phyloP scores from a whole-genome alignment of 2,329 filamentous ascomycete species.

The Paracoccidioides lutzii region DNA sequence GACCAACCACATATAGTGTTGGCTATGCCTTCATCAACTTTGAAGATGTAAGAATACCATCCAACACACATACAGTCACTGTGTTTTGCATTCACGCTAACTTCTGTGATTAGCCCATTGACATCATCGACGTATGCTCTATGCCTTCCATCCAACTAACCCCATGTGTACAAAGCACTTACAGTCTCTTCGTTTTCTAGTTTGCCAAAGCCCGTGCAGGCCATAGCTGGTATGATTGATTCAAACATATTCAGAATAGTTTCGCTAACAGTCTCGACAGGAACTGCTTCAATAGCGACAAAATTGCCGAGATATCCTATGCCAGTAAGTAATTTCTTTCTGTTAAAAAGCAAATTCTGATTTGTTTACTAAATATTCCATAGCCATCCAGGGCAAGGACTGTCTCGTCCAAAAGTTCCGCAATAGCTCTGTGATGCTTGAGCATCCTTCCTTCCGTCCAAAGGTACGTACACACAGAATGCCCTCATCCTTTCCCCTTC shows the following conservation, averaged over 20 bases:
- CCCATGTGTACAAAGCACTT: constrained; percentile 15
- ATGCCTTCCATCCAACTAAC: neutral
- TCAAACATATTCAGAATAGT: neutral
- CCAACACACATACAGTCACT: neutral
- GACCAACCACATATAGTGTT: constrained; percentile 44
- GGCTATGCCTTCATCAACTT: constrained; percentile 98
- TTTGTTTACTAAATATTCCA: constrained; percentile 16
- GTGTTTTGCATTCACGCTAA: constrained; percentile 24
- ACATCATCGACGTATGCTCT: constrained; percentile 54
- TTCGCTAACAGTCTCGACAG: constrained; percentile 27
- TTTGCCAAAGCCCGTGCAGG: constrained; percentile 60
- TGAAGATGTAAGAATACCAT: constrained; percentile 47
- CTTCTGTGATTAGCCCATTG: constrained; percentile 42
- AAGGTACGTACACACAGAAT: constrained; percentile 44
- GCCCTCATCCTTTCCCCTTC: neutral
- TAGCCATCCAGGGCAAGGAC: constrained; percentile 83
- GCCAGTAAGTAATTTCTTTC: constrained; percentile 51
- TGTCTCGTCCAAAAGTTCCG: constrained; percentile 89
- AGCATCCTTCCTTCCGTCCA: constrained; percentile 66
- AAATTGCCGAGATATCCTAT: constrained; percentile 82
- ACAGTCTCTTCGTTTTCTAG: constrained; percentile 28
- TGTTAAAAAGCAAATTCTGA: no score
- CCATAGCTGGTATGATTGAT: constrained; percentile 47
- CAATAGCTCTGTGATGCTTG: constrained; percentile 91
- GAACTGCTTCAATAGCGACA: constrained; percentile 73